Base-by-base conservation (phyloP, 169 alveolate species). In the Ichthyophthirius multifiliis region DNA sequence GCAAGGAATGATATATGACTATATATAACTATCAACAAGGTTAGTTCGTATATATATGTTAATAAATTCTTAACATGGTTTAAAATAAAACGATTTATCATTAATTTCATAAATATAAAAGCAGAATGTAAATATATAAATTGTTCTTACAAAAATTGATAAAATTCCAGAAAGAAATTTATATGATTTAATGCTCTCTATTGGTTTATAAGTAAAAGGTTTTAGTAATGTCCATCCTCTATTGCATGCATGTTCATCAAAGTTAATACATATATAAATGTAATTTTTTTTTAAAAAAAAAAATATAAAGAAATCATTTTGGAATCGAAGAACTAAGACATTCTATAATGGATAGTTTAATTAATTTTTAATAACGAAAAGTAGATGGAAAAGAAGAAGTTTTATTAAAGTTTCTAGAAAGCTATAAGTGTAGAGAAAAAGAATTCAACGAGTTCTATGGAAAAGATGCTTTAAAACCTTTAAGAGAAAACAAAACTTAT, bases 1-100 rank as follows among this genome's bases (percentile, higher is more conserved):
- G 71, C 5, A 55, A 55, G 71, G 71, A 4, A 55, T 55, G 71
- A 55, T 55, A 5, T 55, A 55, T 55, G 71, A 55, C 31, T 55
- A 55, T 27, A 55, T 55, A 20, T 27, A 55, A 27, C 23, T 55
- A 15, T 55, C 71, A 1, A 15, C 71, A 5, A 16, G 71, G 13
- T 55, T 55, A 39, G 71, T 39, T 3, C 23, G 71, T 27, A 55
- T 55, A 10, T 55, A 55, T 27, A n/a, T 55, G 12, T 55, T 55
- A 55, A 55, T 55, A 27, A 55, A 55, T 55, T 34, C 71, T 18
- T 18, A 55, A 27, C 71, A 55, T 27, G 71, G 71, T 27, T 27
- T 55, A 6, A 55, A 55, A 39, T 27, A 55, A 55, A 55, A 55
- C 31, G 71, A 55, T 5, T 15, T 55, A 39, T 55, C 71, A 15